Percentiles rank a stretch among this genome's conserved stretches.
phyloP scores from a whole-genome alignment of 176 grass and related monocot species.

The Metroxylon sagu region DNA sequence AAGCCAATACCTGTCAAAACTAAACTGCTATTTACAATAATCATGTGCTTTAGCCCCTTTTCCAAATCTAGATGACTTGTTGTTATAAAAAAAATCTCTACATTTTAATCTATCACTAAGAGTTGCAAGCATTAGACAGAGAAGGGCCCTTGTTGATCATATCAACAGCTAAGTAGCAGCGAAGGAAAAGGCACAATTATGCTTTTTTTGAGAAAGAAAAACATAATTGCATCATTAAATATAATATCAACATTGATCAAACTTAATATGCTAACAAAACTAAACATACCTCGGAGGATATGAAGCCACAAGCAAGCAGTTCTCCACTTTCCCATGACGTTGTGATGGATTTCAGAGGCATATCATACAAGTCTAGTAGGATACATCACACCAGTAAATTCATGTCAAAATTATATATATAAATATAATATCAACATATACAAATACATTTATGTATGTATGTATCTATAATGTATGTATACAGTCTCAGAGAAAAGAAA shows the following conservation, averaged over 20 bases:
- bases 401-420: not conserved
- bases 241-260: conserved; percentile 7
- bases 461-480: not conserved
- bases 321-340: conserved; percentile 78
- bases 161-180: too few relatives aligned
- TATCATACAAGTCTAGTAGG: conserved; percentile 84
- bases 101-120: too few relatives aligned
- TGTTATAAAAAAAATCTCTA: too few relatives aligned
- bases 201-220: too few relatives aligned
- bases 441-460: too few relatives aligned
- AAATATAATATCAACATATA: not conserved
- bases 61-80: too few relatives aligned
- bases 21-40: too few relatives aligned
- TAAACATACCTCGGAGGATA: conserved; percentile 56
- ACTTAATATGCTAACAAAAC: conserved; percentile 7
- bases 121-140: too few relatives aligned
- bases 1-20: too few relatives aligned
- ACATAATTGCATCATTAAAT: not conserved
- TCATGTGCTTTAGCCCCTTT: too few relatives aligned
- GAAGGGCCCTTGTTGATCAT: too few relatives aligned
- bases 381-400: conserved; percentile 19
- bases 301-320: conserved; percentile 61
- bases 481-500: not conserved
- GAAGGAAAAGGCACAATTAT: too few relatives aligned
- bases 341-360: conserved; percentile 89